Percentiles rank a stretch among this genome's conserved stretches.
Conservation (phyloP, 192 early-diverging fungal genomes). For the Umbelopsis ramanniana region DNA sequence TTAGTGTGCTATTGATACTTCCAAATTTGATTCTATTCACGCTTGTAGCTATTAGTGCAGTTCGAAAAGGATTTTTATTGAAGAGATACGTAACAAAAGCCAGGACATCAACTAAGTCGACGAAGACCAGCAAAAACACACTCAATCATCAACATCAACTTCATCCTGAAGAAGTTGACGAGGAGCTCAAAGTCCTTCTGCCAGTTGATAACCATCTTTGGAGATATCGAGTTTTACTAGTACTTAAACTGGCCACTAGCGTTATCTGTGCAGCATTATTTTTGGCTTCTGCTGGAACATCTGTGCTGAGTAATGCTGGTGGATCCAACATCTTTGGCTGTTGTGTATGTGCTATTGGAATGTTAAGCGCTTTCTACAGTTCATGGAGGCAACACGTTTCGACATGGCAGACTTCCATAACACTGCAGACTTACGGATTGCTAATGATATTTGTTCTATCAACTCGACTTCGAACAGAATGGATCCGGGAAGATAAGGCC, state of each 20-base stretch:
- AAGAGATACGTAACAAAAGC: not conserved
- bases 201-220: not conserved
- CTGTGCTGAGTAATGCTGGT: slow-evolving; percentile 13
- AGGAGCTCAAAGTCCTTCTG: not conserved
- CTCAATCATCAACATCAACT: not conserved
- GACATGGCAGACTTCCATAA: slow-evolving; percentile 14
- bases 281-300: not conserved
- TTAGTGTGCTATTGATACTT: slow-evolving; percentile 1
- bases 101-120: not conserved
- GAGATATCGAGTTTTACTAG: not conserved
- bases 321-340: slow-evolving; percentile 24
- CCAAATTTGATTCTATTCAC: slow-evolving; percentile 4
- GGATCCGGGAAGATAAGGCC: not conserved
- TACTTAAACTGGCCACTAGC: not conserved
- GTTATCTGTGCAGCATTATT: not conserved
- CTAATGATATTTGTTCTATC: not conserved
- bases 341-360: not conserved
- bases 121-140: not conserved
- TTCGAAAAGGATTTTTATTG: not conserved
- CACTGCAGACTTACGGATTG: not conserved
- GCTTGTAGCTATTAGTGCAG: not conserved
- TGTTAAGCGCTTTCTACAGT: not conserved
- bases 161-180: no score
- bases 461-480: slow-evolving; percentile 10
- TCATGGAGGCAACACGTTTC: slow-evolving; percentile 19